phyloP scores from a whole-genome alignment of 768 basidiomycete species.

The Strobilomyces dryophilus region DNA sequence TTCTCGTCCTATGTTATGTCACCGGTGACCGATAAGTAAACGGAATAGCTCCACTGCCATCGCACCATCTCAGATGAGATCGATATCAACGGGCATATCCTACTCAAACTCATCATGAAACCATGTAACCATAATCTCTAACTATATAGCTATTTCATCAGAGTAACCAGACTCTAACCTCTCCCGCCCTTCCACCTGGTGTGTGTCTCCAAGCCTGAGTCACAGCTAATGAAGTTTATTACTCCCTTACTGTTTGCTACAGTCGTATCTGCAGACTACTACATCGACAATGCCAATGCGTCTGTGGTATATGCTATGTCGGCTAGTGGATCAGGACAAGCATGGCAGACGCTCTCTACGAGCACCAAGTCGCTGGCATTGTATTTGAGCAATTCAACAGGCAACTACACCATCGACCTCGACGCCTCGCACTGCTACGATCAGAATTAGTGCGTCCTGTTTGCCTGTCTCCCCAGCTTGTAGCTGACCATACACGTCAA shows the following conservation, averaged over 20 bases:
- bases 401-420: constrained; percentile 14
- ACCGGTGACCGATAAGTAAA: not conserved
- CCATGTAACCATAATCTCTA: not conserved
- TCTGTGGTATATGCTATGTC: constrained; percentile 19
- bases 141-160: not conserved
- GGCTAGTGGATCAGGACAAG: constrained; percentile 6
- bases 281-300: constrained; percentile 21
- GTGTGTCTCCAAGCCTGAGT: not conserved
- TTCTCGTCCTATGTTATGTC: not conserved
- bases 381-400: constrained; percentile 15
- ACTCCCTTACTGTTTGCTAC: constrained; percentile 11
- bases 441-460: constrained; percentile 22
- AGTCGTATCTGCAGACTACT: constrained; percentile 17
- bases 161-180: not conserved
- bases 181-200: not conserved
- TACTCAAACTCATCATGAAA: not conserved
- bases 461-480: not conserved
- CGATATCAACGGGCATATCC: not conserved
- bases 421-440: constrained; percentile 20
- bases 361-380: not conserved
- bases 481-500: not conserved
- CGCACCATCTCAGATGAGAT: not conserved
- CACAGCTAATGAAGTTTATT: constrained; percentile 5
- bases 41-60: not conserved
- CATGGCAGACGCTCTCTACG: constrained; percentile 12